Evolutionary conservation across 441 rosid species (phyloP), one percentile per base, ranked within the genome.

Genomic region (Croton laevigatus): DNA sequence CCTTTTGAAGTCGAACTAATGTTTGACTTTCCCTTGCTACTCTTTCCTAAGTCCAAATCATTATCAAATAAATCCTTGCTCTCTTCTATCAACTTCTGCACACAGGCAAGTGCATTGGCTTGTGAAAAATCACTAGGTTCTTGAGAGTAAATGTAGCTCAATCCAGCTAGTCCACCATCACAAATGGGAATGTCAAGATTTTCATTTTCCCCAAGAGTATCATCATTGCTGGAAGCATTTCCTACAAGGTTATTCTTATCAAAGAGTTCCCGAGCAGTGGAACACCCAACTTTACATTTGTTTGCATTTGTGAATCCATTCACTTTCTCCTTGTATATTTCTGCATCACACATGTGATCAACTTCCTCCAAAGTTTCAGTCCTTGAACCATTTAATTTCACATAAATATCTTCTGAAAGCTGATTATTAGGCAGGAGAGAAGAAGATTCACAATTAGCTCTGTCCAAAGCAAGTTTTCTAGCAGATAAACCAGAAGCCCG

Each of bases 101-200:
- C 98, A 70, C 89, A 84, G 60, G 89, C 83, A 73, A 93, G 89
- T 52, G 97, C 97, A 80, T 77, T 80, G 46, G 88, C 87, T 76
- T 91, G 94, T 44, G 97, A 88, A 51, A 77, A 65, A 59, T 93
- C 98, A 71, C 97, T 97, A 65, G 98, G 98, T 79, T 95, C 98
- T 85, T 89, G 97, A 66, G 98, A 91, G 67, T 87, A 89, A 52
- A 85, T 76, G 83, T 91, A 95, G 81, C 98, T 89, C 81, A 93
- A 84, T 62, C 87, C 90, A 22, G 83, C 89, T 51, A 80, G 55
- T 46, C 69, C 75, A 58, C 20, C 85, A 75, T 78, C 81, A 71
- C 38, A 65, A 78, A 48, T 36, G 53, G 77, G 78, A 53, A 66
- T 65, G 65, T 76, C 80, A 48, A 59, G 49, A 60, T 76, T 60